Evolutionary conservation across 192 early-diverging fungal species (phyloP).

Genomic region (Backusella circina): DNA sequence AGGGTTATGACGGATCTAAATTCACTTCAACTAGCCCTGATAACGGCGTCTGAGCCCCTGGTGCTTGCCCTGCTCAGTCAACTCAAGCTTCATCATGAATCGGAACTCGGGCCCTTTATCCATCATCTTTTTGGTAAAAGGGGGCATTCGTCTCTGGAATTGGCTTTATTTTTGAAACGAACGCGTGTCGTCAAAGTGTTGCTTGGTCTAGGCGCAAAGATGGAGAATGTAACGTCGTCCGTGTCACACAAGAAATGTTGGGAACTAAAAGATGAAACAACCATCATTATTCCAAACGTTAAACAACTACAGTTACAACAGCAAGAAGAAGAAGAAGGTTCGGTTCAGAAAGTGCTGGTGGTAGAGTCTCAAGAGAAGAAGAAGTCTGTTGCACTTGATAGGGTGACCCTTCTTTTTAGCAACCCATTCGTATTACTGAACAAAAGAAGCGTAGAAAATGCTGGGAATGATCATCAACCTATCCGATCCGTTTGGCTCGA

Average conservation of each 20-base stretch:
- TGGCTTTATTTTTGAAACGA: conserved; percentile 17
- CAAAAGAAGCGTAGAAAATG: neutral
- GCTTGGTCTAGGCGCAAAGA: conserved; percentile 12
- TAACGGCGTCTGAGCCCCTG: conserved; percentile 8
- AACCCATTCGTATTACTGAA: neutral
- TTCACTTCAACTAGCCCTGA: conserved; percentile 22
- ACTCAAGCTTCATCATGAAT: conserved; percentile 1
- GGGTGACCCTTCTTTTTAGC: neutral
- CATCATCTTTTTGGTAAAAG: conserved; percentile 25
- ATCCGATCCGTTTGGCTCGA: neutral
- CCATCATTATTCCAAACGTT: neutral
- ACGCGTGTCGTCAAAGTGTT: conserved; percentile 9
- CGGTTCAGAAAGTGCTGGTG: neutral
- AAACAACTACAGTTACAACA: neutral
- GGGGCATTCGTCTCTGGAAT: conserved; percentile 18
- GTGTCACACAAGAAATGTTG: neutral
- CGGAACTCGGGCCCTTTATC: conserved; percentile 13
- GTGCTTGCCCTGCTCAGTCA: neutral
- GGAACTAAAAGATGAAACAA: neutral
- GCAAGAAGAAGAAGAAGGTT: neutral
- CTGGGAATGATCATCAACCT: neutral
- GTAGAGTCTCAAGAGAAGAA: neutral
- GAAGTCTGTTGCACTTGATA: neutral
- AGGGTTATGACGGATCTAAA: conserved; percentile 20
- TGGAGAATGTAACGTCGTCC: conserved; percentile 3